These are phyloP conservation scores for Phoenix dactylifera DNA, from an alignment of 176 grass and related monocot species.

Conservation along the genomic window DNA sequence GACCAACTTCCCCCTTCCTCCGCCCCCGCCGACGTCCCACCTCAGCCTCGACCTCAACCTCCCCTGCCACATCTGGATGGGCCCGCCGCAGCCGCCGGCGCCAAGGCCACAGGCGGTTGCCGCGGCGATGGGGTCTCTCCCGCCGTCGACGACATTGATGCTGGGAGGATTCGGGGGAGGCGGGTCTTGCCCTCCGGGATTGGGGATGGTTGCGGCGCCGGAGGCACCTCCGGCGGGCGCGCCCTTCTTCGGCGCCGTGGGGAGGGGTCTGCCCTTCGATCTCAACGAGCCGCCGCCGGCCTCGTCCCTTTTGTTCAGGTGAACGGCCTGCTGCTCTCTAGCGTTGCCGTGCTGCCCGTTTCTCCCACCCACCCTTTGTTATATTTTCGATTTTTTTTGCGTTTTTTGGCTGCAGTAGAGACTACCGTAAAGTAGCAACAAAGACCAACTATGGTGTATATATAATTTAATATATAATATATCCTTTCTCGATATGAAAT, in stretches of 20 bases:
- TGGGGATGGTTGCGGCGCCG: not conserved
- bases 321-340: not conserved
- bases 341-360: too few species aligned
- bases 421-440: too few species aligned
- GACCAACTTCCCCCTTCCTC: slow-evolving; percentile 47
- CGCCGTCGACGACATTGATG: slow-evolving; percentile 71
- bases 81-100: slow-evolving; percentile 10
- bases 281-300: slow-evolving; percentile 79
- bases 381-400: too few species aligned
- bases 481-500: too few species aligned
- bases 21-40: not conserved
- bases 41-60: not conserved
- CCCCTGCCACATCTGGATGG: slow-evolving; percentile 27
- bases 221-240: not conserved
- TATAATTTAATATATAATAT: too few species aligned
- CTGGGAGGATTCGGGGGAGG: slow-evolving; percentile 16
- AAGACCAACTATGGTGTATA: too few species aligned
- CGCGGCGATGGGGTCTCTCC: not conserved
- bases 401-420: too few species aligned
- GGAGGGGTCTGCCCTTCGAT: slow-evolving; percentile 51
- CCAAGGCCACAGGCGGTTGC: not conserved
- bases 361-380: too few species aligned
- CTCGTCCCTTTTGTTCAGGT: slow-evolving; percentile 8
- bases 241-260: slow-evolving; percentile 1
- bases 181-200: too few species aligned